Conservation (phyloP, 306 rosid genomes). For the Potentilla sterilis region DNA sequence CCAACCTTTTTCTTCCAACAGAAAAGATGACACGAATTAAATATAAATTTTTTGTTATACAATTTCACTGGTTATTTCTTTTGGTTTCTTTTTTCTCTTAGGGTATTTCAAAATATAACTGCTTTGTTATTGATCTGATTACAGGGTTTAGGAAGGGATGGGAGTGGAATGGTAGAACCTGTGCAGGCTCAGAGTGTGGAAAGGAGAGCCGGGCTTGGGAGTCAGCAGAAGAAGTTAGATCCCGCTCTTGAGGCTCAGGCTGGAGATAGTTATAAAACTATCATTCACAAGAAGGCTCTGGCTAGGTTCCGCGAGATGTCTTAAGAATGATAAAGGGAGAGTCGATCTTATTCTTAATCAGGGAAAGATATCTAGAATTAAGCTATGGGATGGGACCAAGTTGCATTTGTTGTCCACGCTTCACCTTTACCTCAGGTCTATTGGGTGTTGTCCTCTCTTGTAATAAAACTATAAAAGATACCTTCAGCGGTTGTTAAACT, state of each 20-base stretch:
- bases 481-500: not conserved
- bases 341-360: no score
- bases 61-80: not conserved
- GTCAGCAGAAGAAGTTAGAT: slow-evolving; percentile 87
- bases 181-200: slow-evolving; percentile 84
- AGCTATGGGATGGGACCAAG: not conserved
- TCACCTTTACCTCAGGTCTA: not conserved
- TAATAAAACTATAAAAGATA: not conserved
- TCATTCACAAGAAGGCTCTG: slow-evolving; percentile 91
- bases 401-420: not conserved
- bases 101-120: not conserved
- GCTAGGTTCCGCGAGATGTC: slow-evolving; percentile 96
- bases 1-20: not conserved
- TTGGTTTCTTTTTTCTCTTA: no score
- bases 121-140: slow-evolving; percentile 36
- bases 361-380: no score
- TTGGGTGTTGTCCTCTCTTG: not conserved
- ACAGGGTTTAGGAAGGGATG: slow-evolving; percentile 97
- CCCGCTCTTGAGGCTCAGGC: slow-evolving; percentile 84
- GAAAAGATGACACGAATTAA: not conserved
- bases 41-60: not conserved
- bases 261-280: slow-evolving; percentile 87
- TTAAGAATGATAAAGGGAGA: not conserved
- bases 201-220: slow-evolving; percentile 91
- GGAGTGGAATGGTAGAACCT: slow-evolving; percentile 94